Percentiles rank a stretch among this genome's conserved stretches.
Conservation (phyloP, 2,329 filamentous ascomycete species). For the Phialophora macrospora region DNA sequence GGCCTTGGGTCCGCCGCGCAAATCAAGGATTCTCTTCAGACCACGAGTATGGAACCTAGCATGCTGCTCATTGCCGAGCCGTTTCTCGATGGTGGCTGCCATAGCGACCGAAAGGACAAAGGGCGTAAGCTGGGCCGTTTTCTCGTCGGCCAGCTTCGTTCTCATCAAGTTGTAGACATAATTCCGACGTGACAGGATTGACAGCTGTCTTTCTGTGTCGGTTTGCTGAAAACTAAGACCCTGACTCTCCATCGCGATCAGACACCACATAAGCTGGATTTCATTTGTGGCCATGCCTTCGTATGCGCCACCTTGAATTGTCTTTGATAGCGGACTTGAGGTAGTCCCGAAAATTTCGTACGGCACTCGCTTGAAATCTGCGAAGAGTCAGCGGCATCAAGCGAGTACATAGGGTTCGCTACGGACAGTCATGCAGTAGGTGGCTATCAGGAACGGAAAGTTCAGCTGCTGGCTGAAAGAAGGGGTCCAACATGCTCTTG, state of each 20-base stretch:
- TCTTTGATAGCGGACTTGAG: background rate
- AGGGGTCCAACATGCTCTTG: conserved; percentile 1
- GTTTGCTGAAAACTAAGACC: background rate
- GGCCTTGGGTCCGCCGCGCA: background rate
- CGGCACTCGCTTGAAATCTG: background rate
- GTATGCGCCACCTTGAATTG: conserved; percentile 1
- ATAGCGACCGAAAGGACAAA: conserved; percentile 2
- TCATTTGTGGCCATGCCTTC: conserved; percentile 3
- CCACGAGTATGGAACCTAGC: background rate
- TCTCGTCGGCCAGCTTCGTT: background rate
- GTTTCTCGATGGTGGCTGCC: background rate
- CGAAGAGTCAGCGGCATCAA: background rate
- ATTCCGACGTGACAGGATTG: background rate
- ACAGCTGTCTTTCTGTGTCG: background rate
- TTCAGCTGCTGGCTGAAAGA: background rate
- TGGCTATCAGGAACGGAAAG: conserved; percentile 1
- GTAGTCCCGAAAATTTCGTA: background rate
- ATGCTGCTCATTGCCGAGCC: background rate
- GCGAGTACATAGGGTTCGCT: background rate
- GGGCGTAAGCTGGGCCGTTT: background rate
- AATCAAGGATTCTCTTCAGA: background rate
- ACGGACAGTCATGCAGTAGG: background rate
- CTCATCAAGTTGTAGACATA: conserved; percentile 5
- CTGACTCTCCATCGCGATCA: conserved; percentile 1
- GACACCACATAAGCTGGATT: conserved; percentile 4